Conservation (phyloP, 2,329 filamentous ascomycete species). For the Penicillium sp. region DNA sequence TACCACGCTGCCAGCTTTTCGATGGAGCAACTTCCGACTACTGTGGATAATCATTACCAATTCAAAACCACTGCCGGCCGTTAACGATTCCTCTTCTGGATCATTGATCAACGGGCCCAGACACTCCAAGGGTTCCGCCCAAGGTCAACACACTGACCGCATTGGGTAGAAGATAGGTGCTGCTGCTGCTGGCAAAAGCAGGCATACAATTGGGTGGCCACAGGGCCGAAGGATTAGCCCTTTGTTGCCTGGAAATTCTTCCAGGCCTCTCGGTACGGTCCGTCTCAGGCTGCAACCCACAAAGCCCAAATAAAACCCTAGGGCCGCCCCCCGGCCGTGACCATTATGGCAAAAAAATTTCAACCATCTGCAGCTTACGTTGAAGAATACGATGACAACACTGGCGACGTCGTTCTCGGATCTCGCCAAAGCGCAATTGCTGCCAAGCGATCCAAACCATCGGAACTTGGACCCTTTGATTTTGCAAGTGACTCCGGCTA, state of each 20-base stretch:
- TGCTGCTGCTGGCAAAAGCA: slow-evolving; percentile 5
- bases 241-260: slow-evolving; percentile 4
- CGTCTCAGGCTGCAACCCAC: slow-evolving; percentile 3
- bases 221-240: slow-evolving; percentile 7
- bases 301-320: slow-evolving; percentile 12
- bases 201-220: slow-evolving; percentile 7
- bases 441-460: slow-evolving; percentile 44
- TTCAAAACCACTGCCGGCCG: slow-evolving; percentile 22
- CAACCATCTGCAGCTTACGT: slow-evolving; percentile 39
- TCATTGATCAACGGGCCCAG: slow-evolving; percentile 16
- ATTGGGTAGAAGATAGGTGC: slow-evolving; percentile 11
- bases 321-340: slow-evolving; percentile 10
- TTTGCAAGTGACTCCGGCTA: slow-evolving; percentile 60
- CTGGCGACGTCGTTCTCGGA: slow-evolving; percentile 40
- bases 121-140: slow-evolving; percentile 10
- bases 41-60: slow-evolving; percentile 23
- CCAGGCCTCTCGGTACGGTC: background rate
- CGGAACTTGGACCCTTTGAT: slow-evolving; percentile 38
- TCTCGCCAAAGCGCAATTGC: slow-evolving; percentile 49
- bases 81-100: slow-evolving; percentile 17
- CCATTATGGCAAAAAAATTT: slow-evolving; percentile 35
- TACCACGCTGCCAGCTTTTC: slow-evolving; percentile 17
- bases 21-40: slow-evolving; percentile 23
- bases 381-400: slow-evolving; percentile 48
- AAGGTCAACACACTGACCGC: slow-evolving; percentile 6